Conservation (phyloP, 2,329 filamentous ascomycete genomes). For the Graphilbum fragrans region DNA sequence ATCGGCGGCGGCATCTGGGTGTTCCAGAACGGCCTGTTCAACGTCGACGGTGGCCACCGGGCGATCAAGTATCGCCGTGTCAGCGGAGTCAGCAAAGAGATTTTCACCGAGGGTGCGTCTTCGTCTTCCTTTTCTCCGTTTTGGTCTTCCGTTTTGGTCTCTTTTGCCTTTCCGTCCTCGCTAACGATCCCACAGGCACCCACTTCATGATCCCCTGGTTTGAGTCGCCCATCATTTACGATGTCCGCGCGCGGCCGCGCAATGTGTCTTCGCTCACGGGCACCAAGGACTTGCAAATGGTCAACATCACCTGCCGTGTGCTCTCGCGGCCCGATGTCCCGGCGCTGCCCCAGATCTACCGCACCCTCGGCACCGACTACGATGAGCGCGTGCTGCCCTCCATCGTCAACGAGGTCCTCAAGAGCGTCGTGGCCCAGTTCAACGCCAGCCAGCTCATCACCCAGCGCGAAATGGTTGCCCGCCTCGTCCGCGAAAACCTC, state of each 20-base stretch:
- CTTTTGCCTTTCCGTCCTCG: background rate
- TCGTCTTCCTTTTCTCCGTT: background rate
- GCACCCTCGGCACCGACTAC: slow-evolving; percentile 96
- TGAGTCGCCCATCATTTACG: slow-evolving; percentile 92
- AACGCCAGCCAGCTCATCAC: slow-evolving; percentile 98
- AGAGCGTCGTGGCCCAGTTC: slow-evolving; percentile 97
- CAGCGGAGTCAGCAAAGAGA: slow-evolving; percentile 89
- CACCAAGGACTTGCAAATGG: slow-evolving; percentile 99
- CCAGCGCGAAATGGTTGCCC: slow-evolving; percentile 92
- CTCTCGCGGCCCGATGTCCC: slow-evolving; percentile 89
- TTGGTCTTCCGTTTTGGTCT: background rate
- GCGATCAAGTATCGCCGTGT: slow-evolving; percentile 96
- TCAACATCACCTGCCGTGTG: slow-evolving; percentile 92
- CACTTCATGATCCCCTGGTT: slow-evolving; percentile 94
- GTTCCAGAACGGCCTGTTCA: slow-evolving; percentile 53
- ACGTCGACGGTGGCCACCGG: slow-evolving; percentile 94
- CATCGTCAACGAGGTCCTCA: slow-evolving; percentile 98
- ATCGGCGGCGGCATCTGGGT: slow-evolving; percentile 37
- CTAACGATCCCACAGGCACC: slow-evolving; percentile 37
- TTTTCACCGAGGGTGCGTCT: slow-evolving; percentile 64
- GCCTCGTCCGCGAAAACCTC: slow-evolving; percentile 84
- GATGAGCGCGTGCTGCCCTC: slow-evolving; percentile 96
- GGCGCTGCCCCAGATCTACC: slow-evolving; percentile 93
- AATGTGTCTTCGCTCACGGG: slow-evolving; percentile 95
- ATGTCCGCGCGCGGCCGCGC: slow-evolving; percentile 93